A percentile compares a stretch with the other conserved stretches of the same genome.
Conservation (phyloP, 176 grass and related monocot genomes). For the Melocanna baccifera region DNA sequence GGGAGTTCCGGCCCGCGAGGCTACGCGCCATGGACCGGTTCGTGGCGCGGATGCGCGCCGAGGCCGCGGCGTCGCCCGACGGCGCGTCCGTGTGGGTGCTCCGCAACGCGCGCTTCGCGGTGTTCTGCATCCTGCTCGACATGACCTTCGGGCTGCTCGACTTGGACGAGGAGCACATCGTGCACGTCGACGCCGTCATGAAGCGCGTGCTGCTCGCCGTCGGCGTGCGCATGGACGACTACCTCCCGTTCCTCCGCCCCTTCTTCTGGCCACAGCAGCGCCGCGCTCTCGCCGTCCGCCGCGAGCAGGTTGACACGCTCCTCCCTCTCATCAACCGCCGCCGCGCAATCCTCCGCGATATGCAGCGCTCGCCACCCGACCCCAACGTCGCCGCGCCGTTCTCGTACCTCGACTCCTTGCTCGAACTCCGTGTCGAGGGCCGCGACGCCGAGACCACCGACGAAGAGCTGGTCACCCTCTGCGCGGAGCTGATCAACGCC, state of each 20-base stretch:
- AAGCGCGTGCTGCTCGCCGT: constrained; percentile 73
- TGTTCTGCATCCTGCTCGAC: constrained; percentile 81
- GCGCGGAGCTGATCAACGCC: constrained; percentile 81
- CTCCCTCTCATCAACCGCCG: constrained; percentile 73
- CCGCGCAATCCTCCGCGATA: constrained; percentile 50
- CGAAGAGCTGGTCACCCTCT: constrained; percentile 71
- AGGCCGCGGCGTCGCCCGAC: constrained; percentile 46
- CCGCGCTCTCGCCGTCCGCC: constrained; percentile 51
- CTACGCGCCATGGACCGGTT: constrained; percentile 80
- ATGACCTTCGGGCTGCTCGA: constrained; percentile 91
- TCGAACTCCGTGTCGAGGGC: constrained; percentile 62
- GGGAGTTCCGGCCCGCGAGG: constrained; percentile 53
- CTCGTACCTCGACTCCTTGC: constrained; percentile 90
- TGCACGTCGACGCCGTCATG: constrained; percentile 71
- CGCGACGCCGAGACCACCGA: constrained; percentile 35
- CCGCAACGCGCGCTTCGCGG: constrained; percentile 89
- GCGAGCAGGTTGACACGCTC: constrained; percentile 65
- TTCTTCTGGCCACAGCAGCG: constrained; percentile 54
- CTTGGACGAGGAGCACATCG: constrained; percentile 61
- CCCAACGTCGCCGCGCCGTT: constrained; percentile 57
- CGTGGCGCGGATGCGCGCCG: constrained; percentile 59
- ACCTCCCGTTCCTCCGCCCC: constrained; percentile 86
- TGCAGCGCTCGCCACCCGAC: not conserved
- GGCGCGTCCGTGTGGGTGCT: constrained; percentile 71
- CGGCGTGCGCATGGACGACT: constrained; percentile 77